Conservation (phyloP, 2,329 filamentous ascomycete genomes). For the Neonectria punicea region DNA sequence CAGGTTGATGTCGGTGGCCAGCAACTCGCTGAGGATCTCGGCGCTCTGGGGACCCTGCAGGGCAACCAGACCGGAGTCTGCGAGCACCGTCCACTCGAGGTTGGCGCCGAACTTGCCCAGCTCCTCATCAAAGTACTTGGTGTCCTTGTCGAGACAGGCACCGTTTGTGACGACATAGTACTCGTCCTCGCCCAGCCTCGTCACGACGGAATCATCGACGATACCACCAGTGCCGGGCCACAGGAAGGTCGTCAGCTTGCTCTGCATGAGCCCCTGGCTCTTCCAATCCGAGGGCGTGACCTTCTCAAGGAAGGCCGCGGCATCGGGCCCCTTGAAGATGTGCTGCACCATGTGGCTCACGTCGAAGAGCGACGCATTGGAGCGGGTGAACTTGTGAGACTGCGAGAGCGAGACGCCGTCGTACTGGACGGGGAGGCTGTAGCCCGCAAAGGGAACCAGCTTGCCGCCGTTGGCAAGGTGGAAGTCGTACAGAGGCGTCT, state of each 20-base stretch:
- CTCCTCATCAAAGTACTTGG: constrained; percentile 78
- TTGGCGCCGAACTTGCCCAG: constrained; percentile 67
- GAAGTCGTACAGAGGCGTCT: constrained; percentile 82
- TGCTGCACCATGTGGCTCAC: constrained; percentile 98
- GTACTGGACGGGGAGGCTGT: constrained; percentile 94
- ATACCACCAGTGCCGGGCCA: constrained; percentile 87
- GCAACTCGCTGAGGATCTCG: constrained; percentile 72
- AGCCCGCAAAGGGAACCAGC: constrained; percentile 97
- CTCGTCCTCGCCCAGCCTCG: constrained; percentile 74
- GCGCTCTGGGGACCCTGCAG: constrained; percentile 86
- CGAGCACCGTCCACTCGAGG: constrained; percentile 75
- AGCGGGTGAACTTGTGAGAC: constrained; percentile 90
- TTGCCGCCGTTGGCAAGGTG: constrained; percentile 84
- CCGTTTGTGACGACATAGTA: constrained; percentile 98
- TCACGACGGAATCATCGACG: constrained; percentile 93
- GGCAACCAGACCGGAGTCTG: constrained; percentile 82
- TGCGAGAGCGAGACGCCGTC: constrained; percentile 78
- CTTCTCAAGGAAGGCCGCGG: constrained; percentile 81
- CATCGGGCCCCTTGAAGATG: constrained; percentile 82
- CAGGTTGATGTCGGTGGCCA: constrained; percentile 68
- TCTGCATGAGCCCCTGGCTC: constrained; percentile 72
- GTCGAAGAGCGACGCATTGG: constrained; percentile 91
- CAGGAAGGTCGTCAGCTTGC: constrained; percentile 86
- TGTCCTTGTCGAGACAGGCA: constrained; percentile 89
- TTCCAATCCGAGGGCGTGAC: constrained; percentile 82